These are phyloP conservation scores for Nemania diffusa DNA, from an alignment of 2,329 filamentous ascomycete genomes.

Conservation along the genomic window DNA sequence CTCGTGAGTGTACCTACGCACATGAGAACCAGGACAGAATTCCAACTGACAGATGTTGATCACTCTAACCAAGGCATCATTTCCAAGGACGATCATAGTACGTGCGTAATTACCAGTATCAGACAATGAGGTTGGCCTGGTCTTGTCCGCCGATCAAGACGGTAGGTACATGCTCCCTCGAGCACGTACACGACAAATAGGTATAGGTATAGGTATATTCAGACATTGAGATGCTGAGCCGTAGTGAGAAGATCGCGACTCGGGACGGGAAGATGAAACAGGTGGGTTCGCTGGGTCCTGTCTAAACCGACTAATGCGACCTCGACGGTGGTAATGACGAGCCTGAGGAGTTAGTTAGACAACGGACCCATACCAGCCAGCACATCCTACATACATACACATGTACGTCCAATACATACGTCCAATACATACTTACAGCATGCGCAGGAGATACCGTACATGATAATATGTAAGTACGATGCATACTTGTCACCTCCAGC, in stretches of 20 bases:
- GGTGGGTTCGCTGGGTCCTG: constrained; percentile 32
- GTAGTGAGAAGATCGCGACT: constrained; percentile 31
- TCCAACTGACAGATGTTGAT: constrained; percentile 6
- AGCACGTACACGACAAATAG: too few species aligned
- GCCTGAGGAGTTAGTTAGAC: constrained; percentile 18
- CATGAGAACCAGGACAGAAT: constrained; percentile 25
- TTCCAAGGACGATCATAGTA: constrained; percentile 22
- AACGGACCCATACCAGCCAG: constrained; percentile 37
- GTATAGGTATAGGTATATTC: background rate
- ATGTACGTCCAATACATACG: constrained; percentile 25
- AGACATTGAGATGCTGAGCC: background rate
- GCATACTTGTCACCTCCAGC: constrained; percentile 26
- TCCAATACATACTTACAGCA: background rate
- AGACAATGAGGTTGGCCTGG: constrained; percentile 1
- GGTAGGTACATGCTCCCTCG: background rate
- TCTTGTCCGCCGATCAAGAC: background rate
- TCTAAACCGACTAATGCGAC: constrained; percentile 31
- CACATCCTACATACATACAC: constrained; percentile 34
- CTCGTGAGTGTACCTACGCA: background rate
- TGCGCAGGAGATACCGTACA: constrained; percentile 26
- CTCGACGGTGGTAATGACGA: constrained; percentile 36
- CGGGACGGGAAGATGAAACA: constrained; percentile 35
- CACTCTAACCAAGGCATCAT: constrained; percentile 13
- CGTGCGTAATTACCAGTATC: background rate
- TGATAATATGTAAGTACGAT: constrained; percentile 29